Percentiles rank a stretch among this genome's conserved stretches.
phyloP scores from a whole-genome alignment of 805 yeast species.

The Wickerhamiella shivajii region DNA sequence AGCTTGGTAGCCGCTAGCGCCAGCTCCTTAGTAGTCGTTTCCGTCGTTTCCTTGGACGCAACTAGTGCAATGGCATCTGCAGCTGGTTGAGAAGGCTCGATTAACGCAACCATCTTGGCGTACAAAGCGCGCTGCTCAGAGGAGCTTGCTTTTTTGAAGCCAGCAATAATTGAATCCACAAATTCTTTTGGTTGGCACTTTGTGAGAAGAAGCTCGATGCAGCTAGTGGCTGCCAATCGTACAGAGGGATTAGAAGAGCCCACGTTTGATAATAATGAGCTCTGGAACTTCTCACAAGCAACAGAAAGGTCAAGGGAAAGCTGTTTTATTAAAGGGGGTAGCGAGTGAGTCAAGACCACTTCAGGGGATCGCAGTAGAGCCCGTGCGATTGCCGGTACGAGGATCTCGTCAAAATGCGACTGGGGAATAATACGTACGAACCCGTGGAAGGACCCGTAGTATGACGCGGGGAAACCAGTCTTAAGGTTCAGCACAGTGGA shows the following conservation, averaged over 20 bases:
- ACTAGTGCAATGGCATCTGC: conserved; percentile 32
- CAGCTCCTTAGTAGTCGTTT: conserved; percentile 37
- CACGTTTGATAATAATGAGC: conserved; percentile 39
- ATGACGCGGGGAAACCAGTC: conserved; percentile 13
- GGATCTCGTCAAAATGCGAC: conserved; percentile 25
- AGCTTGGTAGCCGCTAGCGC: conserved; percentile 32
- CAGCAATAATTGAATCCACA: conserved; percentile 30
- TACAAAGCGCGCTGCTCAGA: conserved; percentile 51
- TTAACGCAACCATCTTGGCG: conserved; percentile 30
- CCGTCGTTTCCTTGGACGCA: conserved; percentile 66
- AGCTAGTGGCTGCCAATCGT: conserved; percentile 33
- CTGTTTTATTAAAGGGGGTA: conserved; percentile 35
- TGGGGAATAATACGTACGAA: conserved; percentile 30
- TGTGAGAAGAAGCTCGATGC: conserved; percentile 23
- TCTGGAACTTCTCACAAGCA: conserved; percentile 35
- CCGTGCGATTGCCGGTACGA: conserved; percentile 56
- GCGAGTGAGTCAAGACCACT: conserved; percentile 38
- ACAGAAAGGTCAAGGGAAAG: conserved; percentile 29
- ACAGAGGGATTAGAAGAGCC: conserved; percentile 61
- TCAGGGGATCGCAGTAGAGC: conserved; percentile 71
- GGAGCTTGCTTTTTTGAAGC: conserved; percentile 43
- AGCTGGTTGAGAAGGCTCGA: conserved; percentile 16
- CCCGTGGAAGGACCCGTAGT: conserved; percentile 26
- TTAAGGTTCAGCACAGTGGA: conserved; percentile 23
- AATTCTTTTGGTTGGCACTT: conserved; percentile 14